Evolutionary conservation across 352 stramenopile species (phyloP), one percentile per base, ranked within the genome.

Genomic region (Pythium scleroteichum): DNA sequence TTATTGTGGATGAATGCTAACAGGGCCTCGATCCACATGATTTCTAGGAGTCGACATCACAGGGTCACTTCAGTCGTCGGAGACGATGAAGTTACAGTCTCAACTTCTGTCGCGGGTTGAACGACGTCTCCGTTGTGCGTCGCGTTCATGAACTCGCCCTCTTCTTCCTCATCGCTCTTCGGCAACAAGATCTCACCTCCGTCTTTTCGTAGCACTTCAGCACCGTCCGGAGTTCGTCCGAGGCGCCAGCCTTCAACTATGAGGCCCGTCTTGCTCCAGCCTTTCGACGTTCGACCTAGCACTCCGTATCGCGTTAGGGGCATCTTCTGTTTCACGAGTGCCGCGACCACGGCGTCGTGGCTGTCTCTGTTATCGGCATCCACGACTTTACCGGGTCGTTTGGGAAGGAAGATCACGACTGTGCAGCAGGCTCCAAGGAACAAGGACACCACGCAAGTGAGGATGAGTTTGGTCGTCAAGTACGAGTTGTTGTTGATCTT

Each of bases 311-410:
- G 63, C 19, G 66, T 79, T 32, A 83, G 59, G 10, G 74, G 72
- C 32, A 83, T 62, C 48, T 80, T 80, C 46, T 83, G 74, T 45
- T 75, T 69, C 24, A 83, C 72, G 10, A 83, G 59, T 35, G 74
- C 59, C 0, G 71, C 69, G 35, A 83, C 52, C n/a, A 83, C 71
- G 1, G 69, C 66, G 47, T 83, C 74, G 19, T 75, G 66, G 41
- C 44, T 58, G 27, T 68, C 51, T 26, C 73, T 69, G 38, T 40
- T 59, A 20, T 69, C 60, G 20, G 47, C 57, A 14, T 69, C 68
- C 7, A 67, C 59, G 32, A 74, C 66, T 58, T 76, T 80, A 33
- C 53, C 56, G 2, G 53, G 64, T 1, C 71, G 59, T 33, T 78
- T 63, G 2, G 66, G 66, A 2, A 72, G 40, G 40, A 71, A 75